phyloP scores from a whole-genome alignment of 352 stramenopile genomes.

The Pythium coloratum region DNA sequence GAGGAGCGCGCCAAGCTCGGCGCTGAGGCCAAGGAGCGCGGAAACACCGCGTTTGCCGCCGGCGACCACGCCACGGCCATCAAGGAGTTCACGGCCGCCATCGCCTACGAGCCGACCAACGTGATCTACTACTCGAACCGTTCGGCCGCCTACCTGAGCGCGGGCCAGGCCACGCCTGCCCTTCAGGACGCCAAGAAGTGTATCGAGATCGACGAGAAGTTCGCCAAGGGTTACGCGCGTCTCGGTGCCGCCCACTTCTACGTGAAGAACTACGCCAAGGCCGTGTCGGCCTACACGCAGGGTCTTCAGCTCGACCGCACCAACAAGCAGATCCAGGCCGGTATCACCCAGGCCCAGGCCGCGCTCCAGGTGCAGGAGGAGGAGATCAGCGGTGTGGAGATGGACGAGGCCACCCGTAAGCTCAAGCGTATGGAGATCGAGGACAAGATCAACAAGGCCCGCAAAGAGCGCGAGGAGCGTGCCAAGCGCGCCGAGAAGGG shows the following conservation, averaged over 20 bases:
- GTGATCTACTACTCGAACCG: constrained; percentile 90
- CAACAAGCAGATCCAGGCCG: constrained; percentile 84
- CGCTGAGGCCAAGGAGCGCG: constrained; percentile 84
- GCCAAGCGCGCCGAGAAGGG: constrained; percentile 86
- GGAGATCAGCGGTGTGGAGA: constrained; percentile 82
- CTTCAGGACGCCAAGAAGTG: constrained; percentile 87
- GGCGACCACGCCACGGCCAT: constrained; percentile 82
- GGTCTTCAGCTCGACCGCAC: constrained; percentile 79
- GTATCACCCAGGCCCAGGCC: constrained; percentile 80
- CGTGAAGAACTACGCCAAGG: constrained; percentile 90
- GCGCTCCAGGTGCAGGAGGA: constrained; percentile 84
- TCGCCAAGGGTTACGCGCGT: constrained; percentile 86
- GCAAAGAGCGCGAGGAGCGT: constrained; percentile 83
- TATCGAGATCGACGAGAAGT: constrained; percentile 84
- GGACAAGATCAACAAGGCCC: constrained; percentile 89
- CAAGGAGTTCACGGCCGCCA: constrained; percentile 87
- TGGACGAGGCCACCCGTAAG: constrained; percentile 88
- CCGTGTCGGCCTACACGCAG: constrained; percentile 77
- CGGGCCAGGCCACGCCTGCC: constrained; percentile 73
- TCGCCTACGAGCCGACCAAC: constrained; percentile 84
- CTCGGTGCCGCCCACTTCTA: constrained; percentile 85
- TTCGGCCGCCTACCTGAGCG: constrained; percentile 82
- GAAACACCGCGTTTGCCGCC: constrained; percentile 76
- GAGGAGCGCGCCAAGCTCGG: constrained; percentile 75
- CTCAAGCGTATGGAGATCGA: constrained; percentile 91